Evolutionary conservation across 768 basidiomycete species (phyloP), one percentile per base, ranked within the genome.

Genomic region (Heimioporus sp.): DNA sequence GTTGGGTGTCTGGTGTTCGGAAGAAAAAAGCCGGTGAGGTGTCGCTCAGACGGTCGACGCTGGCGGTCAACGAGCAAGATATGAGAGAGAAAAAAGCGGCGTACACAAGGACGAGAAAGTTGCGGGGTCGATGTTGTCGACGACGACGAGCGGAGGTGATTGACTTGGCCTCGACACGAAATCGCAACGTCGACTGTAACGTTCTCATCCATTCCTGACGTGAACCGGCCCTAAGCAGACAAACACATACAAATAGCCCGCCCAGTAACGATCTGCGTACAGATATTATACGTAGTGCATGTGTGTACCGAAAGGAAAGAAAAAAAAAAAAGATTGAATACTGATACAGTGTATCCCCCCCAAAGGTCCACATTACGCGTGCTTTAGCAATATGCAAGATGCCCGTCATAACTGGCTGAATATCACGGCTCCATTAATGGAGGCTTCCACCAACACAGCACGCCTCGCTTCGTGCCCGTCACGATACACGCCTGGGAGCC

Each of bases 381-480:
- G 61, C 47, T 46, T 64, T 65, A 51, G 59, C 59, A 61, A 53
- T 68, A 67, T 66, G 66, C 67, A 67, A 68, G 57, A 68, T 62
- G 24, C 50, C 28, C 9, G 52, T 52, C 52, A 35, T 67, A 57
- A 32, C 52, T 59, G 30, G 47, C 13, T 55, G 64, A 61, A 67
- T 44, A 69, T 68, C 53, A 62, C 59, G 65, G 64, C 19, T 63
- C 62, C 48, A 24, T 53, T 13, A 60, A 32, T 32, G 71, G 66
- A 10, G 66, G 67, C 48, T 56, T 73, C 82, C 82, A 86, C 84
- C 84, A 85, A 20, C 73, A 74, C 38, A 86, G 62, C 32, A 72
- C 67, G 2, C 84, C 84, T 16, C 73, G 61, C 58, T 74, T 78
- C 24, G 84, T 84, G 10, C 82, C 83, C 13, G 80, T 83, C 11